Evolutionary conservation across 306 rosid species (phyloP), one percentile per base, ranked within the genome.

Genomic region (apple (Malus domestica)): DNA sequence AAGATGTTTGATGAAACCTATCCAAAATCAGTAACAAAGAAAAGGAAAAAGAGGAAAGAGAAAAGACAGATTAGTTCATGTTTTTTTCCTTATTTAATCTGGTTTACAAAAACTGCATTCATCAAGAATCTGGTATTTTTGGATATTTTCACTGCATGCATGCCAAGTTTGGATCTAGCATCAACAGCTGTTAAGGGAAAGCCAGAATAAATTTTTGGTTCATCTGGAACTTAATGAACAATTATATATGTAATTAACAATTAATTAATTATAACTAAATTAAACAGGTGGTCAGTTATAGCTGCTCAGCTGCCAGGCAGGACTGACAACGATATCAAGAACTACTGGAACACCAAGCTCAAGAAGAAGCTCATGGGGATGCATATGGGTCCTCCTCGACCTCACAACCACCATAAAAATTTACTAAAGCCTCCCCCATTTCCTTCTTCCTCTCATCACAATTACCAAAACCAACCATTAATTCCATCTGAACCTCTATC

Each of bases 291-390:
- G 98, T 93, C 98, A 78, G 88, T 93, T 55, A 93, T 93, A 77
- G 97, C 98, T 19, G 89, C 96, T 69, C 97, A 93, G 70, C 81
- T 93, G 49, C 92, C 97, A 46, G 98, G 98, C 1, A 87, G 98
- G 83, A 93, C 98, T 16, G 98, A 93, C 79, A 93, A 93, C 45
- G 97, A 93, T 86, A 93, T 93, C 70, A 93, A 93, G 83, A 93
- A 93, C 85, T 91, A 93, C 73, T 93, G 98, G 98, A 93, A 93
- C 90, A 93, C 98, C 35, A 93, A 91, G 84, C 93, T 93, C 19
- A 93, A 91, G 92, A 93, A 92, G 87, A 93, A 93, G 80, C 90
- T 93, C 29, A 78, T 86, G 87, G 88, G 83, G 25, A 75, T 88
- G 77, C 77, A 82, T 61, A 82, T 62, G 78, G 70, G 70, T 74